Percentiles rank a stretch among this genome's conserved stretches.
Conservation (phyloP, 768 basidiomycete genomes). For the Leucosporidium scottii region DNA sequence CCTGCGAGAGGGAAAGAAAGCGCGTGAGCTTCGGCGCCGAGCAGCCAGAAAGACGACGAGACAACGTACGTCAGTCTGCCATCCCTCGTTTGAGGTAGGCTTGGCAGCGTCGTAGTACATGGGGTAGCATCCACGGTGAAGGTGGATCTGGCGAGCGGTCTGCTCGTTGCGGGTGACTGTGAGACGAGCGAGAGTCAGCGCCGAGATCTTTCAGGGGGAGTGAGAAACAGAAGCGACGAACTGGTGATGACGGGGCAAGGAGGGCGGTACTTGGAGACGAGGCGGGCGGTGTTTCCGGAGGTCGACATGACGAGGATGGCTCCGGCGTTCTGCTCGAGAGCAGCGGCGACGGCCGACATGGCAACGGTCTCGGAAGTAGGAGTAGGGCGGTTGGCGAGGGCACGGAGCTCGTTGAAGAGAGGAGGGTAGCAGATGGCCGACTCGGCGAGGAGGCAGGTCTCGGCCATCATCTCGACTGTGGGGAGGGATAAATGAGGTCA, state of each 20-base stretch:
- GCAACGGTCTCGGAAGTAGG: constrained; percentile 93
- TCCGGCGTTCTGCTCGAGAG: constrained; percentile 86
- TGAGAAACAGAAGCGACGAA: constrained; percentile 44
- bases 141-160: constrained; percentile 91
- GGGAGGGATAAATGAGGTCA: background rate
- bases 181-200: constrained; percentile 1
- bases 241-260: constrained; percentile 88
- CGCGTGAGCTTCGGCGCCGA: background rate
- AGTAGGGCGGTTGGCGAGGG: constrained; percentile 75
- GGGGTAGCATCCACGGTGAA: constrained; percentile 94
- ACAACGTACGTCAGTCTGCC: constrained; percentile 74
- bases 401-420: constrained; percentile 68
- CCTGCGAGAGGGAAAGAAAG: background rate
- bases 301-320: constrained; percentile 96
- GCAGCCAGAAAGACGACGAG: constrained; percentile 38
- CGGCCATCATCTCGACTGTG: constrained; percentile 97
- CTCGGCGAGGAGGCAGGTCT: constrained; percentile 95
- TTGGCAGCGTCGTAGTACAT: constrained; percentile 96
- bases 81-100: constrained; percentile 76
- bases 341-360: constrained; percentile 89
- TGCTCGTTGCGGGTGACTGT: constrained; percentile 91
- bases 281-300: constrained; percentile 80
- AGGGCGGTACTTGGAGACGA: constrained; percentile 94
- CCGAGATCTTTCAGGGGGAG: too few relatives aligned
- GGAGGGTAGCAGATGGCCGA: constrained; percentile 91